Percentiles rank a stretch among this genome's conserved stretches.
Evolutionary conservation across 306 rosid genomes (phyloP).

Genomic region (Nissolia schottii): DNA sequence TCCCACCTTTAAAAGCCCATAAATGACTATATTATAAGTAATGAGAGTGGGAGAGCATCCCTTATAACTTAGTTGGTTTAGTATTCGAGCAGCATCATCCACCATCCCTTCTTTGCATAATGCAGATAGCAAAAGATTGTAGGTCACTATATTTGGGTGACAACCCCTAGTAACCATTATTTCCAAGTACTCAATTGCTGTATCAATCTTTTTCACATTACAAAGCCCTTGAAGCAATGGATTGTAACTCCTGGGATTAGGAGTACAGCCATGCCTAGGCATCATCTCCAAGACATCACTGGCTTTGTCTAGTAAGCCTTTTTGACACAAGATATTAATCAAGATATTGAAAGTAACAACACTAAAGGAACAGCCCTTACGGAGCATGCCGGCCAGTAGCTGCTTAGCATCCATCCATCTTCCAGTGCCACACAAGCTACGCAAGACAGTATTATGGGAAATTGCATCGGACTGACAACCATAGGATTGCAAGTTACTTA

Average conservation of each 20-base stretch:
- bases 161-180: slow-evolving; percentile 74
- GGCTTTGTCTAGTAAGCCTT: slow-evolving; percentile 74
- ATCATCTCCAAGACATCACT: slow-evolving; percentile 68
- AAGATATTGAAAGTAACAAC: slow-evolving; percentile 82
- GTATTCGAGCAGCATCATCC: slow-evolving; percentile 66
- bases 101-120: slow-evolving; percentile 81
- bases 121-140: slow-evolving; percentile 73
- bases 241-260: slow-evolving; percentile 74
- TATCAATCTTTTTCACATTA: slow-evolving; percentile 61
- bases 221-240: slow-evolving; percentile 78
- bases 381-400: slow-evolving; percentile 58
- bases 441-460: slow-evolving; percentile 61
- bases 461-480: slow-evolving; percentile 78
- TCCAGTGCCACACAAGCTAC: slow-evolving; percentile 70
- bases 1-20: slow-evolving; percentile 75
- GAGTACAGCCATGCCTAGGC: slow-evolving; percentile 64
- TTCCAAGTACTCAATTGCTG: slow-evolving; percentile 66
- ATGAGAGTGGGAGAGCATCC: slow-evolving; percentile 68
- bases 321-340: slow-evolving; percentile 69
- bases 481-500: slow-evolving; percentile 52
- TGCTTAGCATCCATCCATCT: slow-evolving; percentile 87
- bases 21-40: slow-evolving; percentile 69
- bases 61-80: slow-evolving; percentile 61
- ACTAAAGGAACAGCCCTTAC: slow-evolving; percentile 69
- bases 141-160: slow-evolving; percentile 77